Percentiles rank a stretch among this genome's conserved stretches.
phyloP scores from a whole-genome alignment of 495 filamentous ascomycete species.

The Aspergillus diversus region DNA sequence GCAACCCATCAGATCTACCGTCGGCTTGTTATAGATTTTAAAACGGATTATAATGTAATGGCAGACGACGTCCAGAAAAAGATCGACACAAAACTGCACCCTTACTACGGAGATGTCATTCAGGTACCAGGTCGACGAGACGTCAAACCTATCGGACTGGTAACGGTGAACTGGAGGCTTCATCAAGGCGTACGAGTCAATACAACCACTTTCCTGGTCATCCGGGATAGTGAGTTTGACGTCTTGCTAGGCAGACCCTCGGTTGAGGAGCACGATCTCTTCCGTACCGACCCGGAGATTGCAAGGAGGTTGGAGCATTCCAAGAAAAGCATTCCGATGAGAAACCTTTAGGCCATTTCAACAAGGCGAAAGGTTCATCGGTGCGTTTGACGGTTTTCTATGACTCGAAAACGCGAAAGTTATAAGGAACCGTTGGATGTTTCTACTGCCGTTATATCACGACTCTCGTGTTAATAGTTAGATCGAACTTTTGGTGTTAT shows the following conservation, averaged over 20 bases:
- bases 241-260: not conserved
- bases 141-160: not conserved
- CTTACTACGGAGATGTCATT: constrained; percentile 1
- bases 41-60: constrained; percentile 9
- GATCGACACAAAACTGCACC: not conserved
- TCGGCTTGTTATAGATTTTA: constrained; percentile 2
- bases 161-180: not conserved
- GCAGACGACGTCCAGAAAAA: not conserved
- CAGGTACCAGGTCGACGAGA: not conserved
- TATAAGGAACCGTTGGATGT: no score
- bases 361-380: no score
- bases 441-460: no score
- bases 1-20: not conserved
- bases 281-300: not conserved
- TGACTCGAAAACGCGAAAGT: no score
- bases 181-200: no score
- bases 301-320: not conserved
- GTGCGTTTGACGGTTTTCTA: no score
- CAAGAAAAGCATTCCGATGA: no score
- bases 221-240: constrained; percentile 4
- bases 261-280: not conserved
- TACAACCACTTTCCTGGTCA: not conserved
- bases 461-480: no score
- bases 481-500: no score
- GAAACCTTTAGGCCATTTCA: no score